A percentile compares a stretch with the other conserved stretches of the same genome.
Conservation (phyloP, 768 basidiomycete species). For the Peribolospora kevripleyi region DNA sequence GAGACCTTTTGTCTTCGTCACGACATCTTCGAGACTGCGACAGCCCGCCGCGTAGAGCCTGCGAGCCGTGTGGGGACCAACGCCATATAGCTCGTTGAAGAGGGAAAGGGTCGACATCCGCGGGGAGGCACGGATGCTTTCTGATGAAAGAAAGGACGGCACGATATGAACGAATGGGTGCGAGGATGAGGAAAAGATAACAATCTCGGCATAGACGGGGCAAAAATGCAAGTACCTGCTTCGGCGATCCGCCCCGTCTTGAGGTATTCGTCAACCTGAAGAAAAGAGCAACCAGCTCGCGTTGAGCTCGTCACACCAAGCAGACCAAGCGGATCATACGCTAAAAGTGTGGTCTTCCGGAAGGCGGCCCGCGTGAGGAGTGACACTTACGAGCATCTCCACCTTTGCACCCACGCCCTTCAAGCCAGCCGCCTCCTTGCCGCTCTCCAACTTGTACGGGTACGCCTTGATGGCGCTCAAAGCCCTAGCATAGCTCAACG, state of each 20-base stretch:
- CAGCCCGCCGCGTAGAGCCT: constrained; percentile 39
- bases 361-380: neutral
- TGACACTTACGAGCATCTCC: constrained; percentile 15
- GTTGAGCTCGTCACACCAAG: no score
- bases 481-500: constrained; percentile 45
- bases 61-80: constrained; percentile 46
- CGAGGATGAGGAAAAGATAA: neutral
- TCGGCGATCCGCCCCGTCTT: constrained; percentile 33
- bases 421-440: constrained; percentile 14
- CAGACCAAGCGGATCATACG: no score
- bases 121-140: constrained; percentile 25
- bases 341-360: neutral
- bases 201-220: neutral
- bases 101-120: constrained; percentile 34
- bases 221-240: constrained; percentile 24
- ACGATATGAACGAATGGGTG: neutral
- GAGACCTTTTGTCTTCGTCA: constrained; percentile 18
- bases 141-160: constrained; percentile 17
- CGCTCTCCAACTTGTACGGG: constrained; percentile 17
- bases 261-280: constrained; percentile 40
- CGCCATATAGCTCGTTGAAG: constrained; percentile 44
- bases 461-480: constrained; percentile 26
- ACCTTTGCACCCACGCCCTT: constrained; percentile 22
- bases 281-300: no score
- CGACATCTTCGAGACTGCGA: constrained; percentile 41